phyloP scores from a whole-genome alignment of 1,139 yeast species.

The Blastobotrys capitulatus region DNA sequence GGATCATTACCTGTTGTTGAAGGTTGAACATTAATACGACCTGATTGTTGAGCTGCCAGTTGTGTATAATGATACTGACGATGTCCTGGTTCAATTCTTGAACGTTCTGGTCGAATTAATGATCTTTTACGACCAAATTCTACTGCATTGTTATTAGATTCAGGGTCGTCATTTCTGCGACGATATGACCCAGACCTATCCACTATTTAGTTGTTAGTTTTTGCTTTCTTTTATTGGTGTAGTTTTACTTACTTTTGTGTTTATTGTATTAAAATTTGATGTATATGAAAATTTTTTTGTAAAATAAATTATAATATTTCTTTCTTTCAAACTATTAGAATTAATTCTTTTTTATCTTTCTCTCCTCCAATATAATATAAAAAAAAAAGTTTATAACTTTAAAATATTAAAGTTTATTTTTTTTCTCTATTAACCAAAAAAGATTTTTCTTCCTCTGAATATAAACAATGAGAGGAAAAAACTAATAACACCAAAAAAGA shows the following conservation, averaged over 20 bases:
- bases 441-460: no score
- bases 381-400: no score
- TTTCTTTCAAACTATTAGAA: no score
- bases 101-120: slow-evolving; percentile 75
- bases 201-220: slow-evolving; percentile 4
- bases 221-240: background rate
- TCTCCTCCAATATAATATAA: no score
- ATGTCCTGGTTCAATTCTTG: slow-evolving; percentile 58
- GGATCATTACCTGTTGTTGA: slow-evolving; percentile 76
- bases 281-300: no score
- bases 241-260: background rate
- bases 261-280: no score
- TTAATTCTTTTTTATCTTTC: no score
- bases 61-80: slow-evolving; percentile 81
- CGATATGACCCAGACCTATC: slow-evolving; percentile 14
- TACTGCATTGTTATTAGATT: slow-evolving; percentile 2
- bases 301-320: no score
- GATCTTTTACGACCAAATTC: slow-evolving; percentile 49
- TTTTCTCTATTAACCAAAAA: no score
- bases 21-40: slow-evolving; percentile 57
- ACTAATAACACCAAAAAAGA: no score
- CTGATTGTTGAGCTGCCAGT: slow-evolving; percentile 58
- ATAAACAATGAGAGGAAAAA: no score
- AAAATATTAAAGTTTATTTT: no score
- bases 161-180: slow-evolving; percentile 7